Conservation (phyloP, 2,329 filamentous ascomycete genomes). For the Plenodomus tracheiphilus region DNA sequence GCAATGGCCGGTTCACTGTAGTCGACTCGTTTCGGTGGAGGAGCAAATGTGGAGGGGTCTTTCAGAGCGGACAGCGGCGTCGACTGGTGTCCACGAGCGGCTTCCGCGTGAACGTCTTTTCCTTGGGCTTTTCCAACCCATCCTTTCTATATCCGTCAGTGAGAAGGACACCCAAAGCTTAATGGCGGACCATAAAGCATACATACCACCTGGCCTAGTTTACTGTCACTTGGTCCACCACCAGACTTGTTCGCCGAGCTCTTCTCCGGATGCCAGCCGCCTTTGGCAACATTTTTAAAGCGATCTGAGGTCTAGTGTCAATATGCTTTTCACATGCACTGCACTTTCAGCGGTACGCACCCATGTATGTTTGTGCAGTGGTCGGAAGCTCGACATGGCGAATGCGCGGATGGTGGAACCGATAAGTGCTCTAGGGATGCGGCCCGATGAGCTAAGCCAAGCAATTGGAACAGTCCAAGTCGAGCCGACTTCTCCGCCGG, state of each 20-base stretch:
- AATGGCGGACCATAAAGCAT: conserved; percentile 38
- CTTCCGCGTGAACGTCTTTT: conserved; percentile 47
- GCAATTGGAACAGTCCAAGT: background rate
- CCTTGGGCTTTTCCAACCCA: conserved; percentile 59
- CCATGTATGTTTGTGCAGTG: conserved; percentile 36
- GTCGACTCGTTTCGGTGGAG: conserved; percentile 70
- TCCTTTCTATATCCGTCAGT: conserved; percentile 51
- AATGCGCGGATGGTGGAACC: background rate
- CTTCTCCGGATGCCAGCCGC: conserved; percentile 53
- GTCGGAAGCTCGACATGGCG: conserved; percentile 14
- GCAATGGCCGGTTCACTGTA: conserved; percentile 51
- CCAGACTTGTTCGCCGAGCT: conserved; percentile 10
- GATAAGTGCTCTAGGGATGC: background rate
- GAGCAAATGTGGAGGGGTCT: conserved; percentile 77
- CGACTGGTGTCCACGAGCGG: conserved; percentile 54
- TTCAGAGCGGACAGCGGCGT: conserved; percentile 70
- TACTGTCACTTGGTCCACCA: conserved; percentile 51
- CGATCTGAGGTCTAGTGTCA: background rate
- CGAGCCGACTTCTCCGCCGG: background rate
- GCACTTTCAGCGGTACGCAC: background rate
- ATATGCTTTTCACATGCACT: background rate
- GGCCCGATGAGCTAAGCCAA: conserved; percentile 7
- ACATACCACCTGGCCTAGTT: conserved; percentile 57
- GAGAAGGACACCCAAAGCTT: conserved; percentile 1
- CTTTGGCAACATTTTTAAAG: conserved; percentile 49